Base-by-base conservation (phyloP, 305 asterid species). In the Rubia tinctorum region DNA sequence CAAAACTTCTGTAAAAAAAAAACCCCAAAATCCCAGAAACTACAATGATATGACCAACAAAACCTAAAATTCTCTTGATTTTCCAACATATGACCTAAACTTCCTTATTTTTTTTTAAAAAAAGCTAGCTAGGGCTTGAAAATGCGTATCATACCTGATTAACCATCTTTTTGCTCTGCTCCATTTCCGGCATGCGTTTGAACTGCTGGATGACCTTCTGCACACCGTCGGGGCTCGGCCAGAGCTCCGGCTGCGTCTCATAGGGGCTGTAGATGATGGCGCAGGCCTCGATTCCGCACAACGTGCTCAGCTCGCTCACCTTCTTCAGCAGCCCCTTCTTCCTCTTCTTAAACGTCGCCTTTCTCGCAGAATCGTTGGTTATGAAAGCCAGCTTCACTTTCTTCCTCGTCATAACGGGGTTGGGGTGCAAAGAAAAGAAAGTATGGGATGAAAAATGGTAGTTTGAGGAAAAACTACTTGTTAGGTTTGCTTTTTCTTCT, bases 101-200 rank as follows among this genome's bases (percentile, higher is more conserved):
- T 30, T n/a, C n/a, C 34, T 30, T 30, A 3, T 30, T 30, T 30
- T 30, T 30, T 1, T 30, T 3, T 1, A 30, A 30, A 30, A 30
- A 30, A 30, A 30, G 34, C 34, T 30, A 3, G 34, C 34, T 30
- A 30, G 34, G 34, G 34, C 34, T 30, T 30, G 34, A 30, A 30
- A 30, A 30, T 30, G 34, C 3, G 34, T 30, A 30, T 30, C 34
- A 3, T 30, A 30, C 34, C 34, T 30, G 34, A 30, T 30, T 30
- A 3, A 88, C 89, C 97, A 89, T 91, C 75, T 91, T 91, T 80
- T 89, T 91, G 90, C 95, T 85, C 66, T 91, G 96, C 74, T 91
- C 97, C 95, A 91, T 89, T 80, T 91, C 97, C 15, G 97, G 97
- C 91, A 91, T 88, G 56, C 88, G 84, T 63, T 85, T 87, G 87